Percentiles rank a stretch among this genome's conserved stretches.
These are phyloP conservation scores for Auriculariales sp. DNA, from an alignment of 768 basidiomycete species.

Conservation along the genomic window DNA sequence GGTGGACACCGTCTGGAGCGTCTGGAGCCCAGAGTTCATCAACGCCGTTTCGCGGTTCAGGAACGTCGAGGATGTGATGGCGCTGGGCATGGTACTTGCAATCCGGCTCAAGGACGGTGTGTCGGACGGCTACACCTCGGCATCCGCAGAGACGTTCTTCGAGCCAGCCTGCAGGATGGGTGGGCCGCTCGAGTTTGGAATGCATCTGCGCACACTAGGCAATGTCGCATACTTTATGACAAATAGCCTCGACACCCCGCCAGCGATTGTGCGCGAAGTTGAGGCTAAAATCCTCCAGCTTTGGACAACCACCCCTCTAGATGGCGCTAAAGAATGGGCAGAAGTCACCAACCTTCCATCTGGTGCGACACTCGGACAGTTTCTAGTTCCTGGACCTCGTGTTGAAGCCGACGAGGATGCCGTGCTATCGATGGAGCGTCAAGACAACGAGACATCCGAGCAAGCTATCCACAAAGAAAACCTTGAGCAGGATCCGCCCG, in stretches of 20 bases:
- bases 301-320: too few species aligned
- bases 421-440: too few species aligned
- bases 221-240: slow-evolving; percentile 89
- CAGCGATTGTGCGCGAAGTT: slow-evolving; percentile 36
- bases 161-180: slow-evolving; percentile 15
- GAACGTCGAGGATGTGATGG: slow-evolving; percentile 63
- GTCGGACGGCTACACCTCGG: slow-evolving; percentile 31
- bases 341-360: too few species aligned
- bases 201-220: slow-evolving; percentile 82
- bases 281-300: slow-evolving; percentile 45
- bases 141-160: slow-evolving; percentile 49
- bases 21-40: slow-evolving; percentile 74
- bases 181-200: slow-evolving; percentile 40
- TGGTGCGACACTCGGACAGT: too few species aligned
- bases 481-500: too few species aligned
- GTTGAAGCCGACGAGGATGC: too few species aligned
- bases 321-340: too few species aligned
- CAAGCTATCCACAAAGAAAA: too few species aligned
- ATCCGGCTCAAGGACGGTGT: slow-evolving; percentile 51
- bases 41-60: slow-evolving; percentile 37
- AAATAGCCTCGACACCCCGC: slow-evolving; percentile 62
- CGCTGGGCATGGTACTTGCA: slow-evolving; percentile 73
- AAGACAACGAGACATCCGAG: too few species aligned
- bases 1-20: slow-evolving; percentile 48
- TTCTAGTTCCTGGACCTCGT: too few species aligned